Base-by-base conservation (phyloP, 2,329 filamentous ascomycete genomes). In the Cladosporium sp. region DNA sequence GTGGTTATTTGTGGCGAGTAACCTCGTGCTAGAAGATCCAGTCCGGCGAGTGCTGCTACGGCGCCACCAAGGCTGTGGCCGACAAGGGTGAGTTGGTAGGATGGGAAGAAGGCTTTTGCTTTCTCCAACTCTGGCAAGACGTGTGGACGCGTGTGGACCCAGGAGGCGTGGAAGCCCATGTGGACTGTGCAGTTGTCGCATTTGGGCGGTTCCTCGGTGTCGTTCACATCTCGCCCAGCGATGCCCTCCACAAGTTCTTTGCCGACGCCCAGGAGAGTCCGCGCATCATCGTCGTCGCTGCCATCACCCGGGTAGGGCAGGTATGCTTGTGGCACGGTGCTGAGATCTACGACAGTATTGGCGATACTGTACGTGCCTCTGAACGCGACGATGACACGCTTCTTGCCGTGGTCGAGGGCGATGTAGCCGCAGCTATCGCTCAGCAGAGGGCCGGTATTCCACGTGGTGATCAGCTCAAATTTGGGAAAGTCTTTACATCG, bases 401-500 rank as follows among this genome's bases (percentile, higher is more conserved):
- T 83, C 23, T 80, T 76, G 5, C 80, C 81, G 74, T 96, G 91
- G 68, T 95, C 93, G n/a, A 98, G 81, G 0, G 91, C 93, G 65
- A 98, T 88, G 78, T 96, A 99, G 67, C 95, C 95, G 77, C 93
- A 97, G 70, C 91, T 96, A 78, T 98, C 95, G 67, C 89, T 91
- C 73, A 97, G 83, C 32, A 97, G 82, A 13, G 89, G 84, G 0
- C 95, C 95, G 0, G 95, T 97, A 74, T 96, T 93, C 91, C 93
- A 99, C 13, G 93, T 91, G 46, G 85, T 88, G 66, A 95, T 83
- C 34, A 99, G 84, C 68, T 92, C 89, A 70, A 98, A 88, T 3
- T 84, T 82, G 1, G 91, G 87, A 68, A 98, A 97, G 65, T 97
- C 92, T 43, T 82, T 82, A 79, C 95, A 99, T 70, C 91, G 90